Conservation (phyloP, 345 rosid species). For the Sisymbrium irio region DNA sequence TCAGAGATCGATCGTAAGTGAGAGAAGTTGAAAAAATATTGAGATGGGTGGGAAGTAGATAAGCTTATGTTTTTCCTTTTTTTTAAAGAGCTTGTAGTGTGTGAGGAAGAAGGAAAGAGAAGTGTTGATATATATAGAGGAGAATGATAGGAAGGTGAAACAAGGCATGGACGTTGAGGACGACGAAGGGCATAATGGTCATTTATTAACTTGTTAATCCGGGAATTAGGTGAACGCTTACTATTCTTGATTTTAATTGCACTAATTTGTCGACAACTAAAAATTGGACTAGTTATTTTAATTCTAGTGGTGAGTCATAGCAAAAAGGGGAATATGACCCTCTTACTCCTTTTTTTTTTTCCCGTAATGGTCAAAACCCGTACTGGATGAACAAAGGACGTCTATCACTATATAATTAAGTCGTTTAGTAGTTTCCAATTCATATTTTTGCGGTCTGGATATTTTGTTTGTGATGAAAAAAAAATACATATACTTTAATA, state of each 20-base stretch:
- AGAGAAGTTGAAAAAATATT: background rate
- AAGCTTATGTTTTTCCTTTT: background rate
- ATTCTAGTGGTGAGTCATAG: background rate
- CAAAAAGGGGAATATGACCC: background rate
- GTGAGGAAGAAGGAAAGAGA: constrained; percentile 44
- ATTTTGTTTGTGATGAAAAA: background rate
- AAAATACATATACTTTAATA: background rate
- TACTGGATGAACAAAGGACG: constrained; percentile 19
- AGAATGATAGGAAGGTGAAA: constrained; percentile 11
- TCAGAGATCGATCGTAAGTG: background rate
- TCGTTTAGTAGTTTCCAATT: background rate
- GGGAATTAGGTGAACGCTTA: constrained; percentile 13
- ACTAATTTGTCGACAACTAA: background rate
- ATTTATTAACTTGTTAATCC: background rate
- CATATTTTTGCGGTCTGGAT: background rate
- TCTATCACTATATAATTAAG: constrained; percentile 4
- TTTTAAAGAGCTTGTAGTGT: constrained; percentile 39
- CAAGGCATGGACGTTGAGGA: background rate
- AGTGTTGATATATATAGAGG: constrained; percentile 48
- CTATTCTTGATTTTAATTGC: constrained; percentile 20
- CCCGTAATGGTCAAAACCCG: constrained; percentile 30
- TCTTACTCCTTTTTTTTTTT: background rate
- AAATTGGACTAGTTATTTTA: background rate
- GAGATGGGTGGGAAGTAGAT: background rate
- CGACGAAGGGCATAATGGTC: constrained; percentile 17